Conservation (phyloP, 2,329 filamentous ascomycete species). For the Penicillium sp. region DNA sequence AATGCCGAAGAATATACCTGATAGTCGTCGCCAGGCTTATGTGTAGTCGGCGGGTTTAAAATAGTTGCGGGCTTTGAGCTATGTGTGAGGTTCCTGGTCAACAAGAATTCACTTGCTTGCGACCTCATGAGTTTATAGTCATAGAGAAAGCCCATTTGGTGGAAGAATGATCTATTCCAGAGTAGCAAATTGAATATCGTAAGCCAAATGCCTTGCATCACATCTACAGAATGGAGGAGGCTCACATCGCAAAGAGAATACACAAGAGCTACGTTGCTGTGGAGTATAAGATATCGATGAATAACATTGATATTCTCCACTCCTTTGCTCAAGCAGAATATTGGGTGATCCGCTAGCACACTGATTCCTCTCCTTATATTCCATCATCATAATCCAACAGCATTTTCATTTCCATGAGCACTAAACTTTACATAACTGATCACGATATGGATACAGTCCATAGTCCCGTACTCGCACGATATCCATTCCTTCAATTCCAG, state of each 20-base stretch:
- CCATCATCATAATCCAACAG: neutral
- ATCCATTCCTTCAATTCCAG: neutral
- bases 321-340: too few species aligned
- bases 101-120: neutral
- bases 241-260: too few species aligned
- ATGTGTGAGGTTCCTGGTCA: too few species aligned
- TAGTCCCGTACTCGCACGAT: neutral
- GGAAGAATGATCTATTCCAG: too few species aligned
- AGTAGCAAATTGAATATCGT: too few species aligned
- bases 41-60: constrained; percentile 2
- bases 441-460: neutral
- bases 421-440: neutral
- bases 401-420: neutral
- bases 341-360: too few species aligned
- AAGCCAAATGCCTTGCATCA: too few species aligned
- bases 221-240: too few species aligned
- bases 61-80: neutral
- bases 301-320: too few species aligned
- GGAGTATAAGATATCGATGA: too few species aligned
- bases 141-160: neutral
- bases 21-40: constrained; percentile 6
- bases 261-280: too few species aligned
- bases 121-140: neutral
- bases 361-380: too few species aligned
- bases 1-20: constrained; percentile 11